phyloP scores from a whole-genome alignment of 805 yeast species.

The Candida cerambycidarum region DNA sequence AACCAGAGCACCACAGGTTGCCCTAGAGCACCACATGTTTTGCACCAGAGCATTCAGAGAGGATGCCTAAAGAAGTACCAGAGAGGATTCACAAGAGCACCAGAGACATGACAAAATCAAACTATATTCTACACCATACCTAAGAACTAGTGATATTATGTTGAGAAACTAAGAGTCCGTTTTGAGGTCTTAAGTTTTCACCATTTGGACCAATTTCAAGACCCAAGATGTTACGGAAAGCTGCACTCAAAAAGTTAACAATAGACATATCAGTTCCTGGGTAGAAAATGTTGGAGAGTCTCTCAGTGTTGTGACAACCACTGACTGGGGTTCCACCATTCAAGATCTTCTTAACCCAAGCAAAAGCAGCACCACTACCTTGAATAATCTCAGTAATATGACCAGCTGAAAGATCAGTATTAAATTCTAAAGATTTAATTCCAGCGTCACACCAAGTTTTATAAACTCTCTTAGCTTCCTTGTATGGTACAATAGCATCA shows the following conservation, averaged over 20 bases:
- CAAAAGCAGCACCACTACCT: conserved; percentile 21
- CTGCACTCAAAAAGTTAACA: not conserved
- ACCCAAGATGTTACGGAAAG: conserved; percentile 5
- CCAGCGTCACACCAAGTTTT: conserved; percentile 26
- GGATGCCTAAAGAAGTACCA: no score
- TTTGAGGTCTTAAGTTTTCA: conserved; percentile 8
- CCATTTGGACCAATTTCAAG: conserved; percentile 11
- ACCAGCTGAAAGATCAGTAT: conserved; percentile 18
- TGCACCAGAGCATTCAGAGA: no score
- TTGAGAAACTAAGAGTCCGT: not conserved
- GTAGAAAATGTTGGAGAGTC: conserved; percentile 47
- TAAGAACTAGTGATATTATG: not conserved
- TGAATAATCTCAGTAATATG: conserved; percentile 17
- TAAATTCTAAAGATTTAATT: conserved; percentile 25
- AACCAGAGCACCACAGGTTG: no score
- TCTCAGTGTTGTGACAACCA: conserved; percentile 46
- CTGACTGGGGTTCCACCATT: conserved; percentile 15
- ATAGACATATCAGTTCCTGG: conserved; percentile 22
- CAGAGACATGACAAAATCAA: no score
- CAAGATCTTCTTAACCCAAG: conserved; percentile 20
- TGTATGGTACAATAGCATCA: conserved; percentile 20
- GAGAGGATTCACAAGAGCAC: no score
- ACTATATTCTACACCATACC: no score
- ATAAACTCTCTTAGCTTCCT: conserved; percentile 16
- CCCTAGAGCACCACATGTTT: no score